Base-by-base conservation (phyloP, 1,284 basidiomycete genomes). In the Cryptococcus sp. region DNA sequence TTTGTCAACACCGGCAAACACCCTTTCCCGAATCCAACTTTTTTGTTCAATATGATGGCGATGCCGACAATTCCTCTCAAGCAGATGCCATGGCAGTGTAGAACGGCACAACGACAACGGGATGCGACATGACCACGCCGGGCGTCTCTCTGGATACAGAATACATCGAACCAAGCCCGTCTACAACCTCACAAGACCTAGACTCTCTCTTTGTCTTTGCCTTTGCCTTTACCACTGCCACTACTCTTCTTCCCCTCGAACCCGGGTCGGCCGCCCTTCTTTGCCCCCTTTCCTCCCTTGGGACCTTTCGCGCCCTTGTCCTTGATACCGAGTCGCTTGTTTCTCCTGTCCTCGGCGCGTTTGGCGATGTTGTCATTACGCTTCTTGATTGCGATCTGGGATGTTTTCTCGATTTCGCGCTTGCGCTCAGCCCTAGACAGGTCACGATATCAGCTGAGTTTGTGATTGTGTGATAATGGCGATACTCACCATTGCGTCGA, bases 341-440 rank as follows among this genome's bases (percentile, higher is more conserved):
- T 89, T 62, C 86, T 88, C 74, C 84, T 84, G 40, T 88, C 83
- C 70, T 95, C 90, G 58, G 86, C 85, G 13, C 91, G 85, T 77
- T 83, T 84, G 0, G 90, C 88, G 65, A 96, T 88, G 73, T 97
- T 95, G 71, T 94, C 91, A 19, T 86, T 74, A 3, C 91, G 84
- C 79, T 95, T 96, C 81, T 93, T 91, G 78, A 91, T 87, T 71
- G 85, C 86, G 35, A 88, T 88, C 1, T 87, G 87, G 84, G 91
- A 88, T 3, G 86, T 83, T 19, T 85, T 83, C 7, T 83, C 70
- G 23, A 93, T 71, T 41, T 90, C 85, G 62, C 89, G 85, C 77
- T 93, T 94, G 60, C 91, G 85, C 67, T 91, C 89, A 42, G 86
- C 84, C 92, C 91, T 93, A 70, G 25, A 47, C 52, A 16, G 60